phyloP scores from a whole-genome alignment of 148 eudicot genomes.

The Diospyros kaki region DNA sequence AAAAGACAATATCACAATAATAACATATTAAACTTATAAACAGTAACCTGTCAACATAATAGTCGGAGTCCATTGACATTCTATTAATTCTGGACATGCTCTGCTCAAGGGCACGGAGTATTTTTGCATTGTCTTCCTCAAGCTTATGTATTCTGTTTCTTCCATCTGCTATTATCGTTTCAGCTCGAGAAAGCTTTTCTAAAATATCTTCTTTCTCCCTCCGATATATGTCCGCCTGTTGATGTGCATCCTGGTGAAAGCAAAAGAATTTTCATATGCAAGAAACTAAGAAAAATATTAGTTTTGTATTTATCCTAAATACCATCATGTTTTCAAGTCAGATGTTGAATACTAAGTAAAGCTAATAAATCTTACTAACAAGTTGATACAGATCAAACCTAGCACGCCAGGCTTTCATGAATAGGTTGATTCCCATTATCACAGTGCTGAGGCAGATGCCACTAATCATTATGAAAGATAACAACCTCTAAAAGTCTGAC shows the following conservation, averaged over 20 bases:
- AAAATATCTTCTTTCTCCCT: slow-evolving; percentile 65
- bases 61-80: slow-evolving; percentile 97
- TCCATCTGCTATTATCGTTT: slow-evolving; percentile 51
- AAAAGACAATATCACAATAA: background rate
- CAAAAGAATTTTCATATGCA: slow-evolving; percentile 2
- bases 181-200: slow-evolving; percentile 59
- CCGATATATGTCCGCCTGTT: slow-evolving; percentile 50
- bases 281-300: background rate
- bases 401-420: too few species aligned
- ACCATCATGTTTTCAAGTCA: background rate
- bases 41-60: slow-evolving; percentile 84
- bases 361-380: too few species aligned
- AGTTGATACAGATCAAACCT: too few species aligned
- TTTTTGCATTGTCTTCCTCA: slow-evolving; percentile 86
- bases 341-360: too few species aligned
- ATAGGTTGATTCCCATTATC: too few species aligned
- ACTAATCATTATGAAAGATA: too few species aligned
- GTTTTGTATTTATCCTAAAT: background rate
- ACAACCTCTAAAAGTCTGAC: background rate
- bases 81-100: slow-evolving; percentile 98
- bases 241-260: slow-evolving; percentile 63
- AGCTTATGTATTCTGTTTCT: slow-evolving; percentile 77
- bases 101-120: slow-evolving; percentile 94
- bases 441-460: too few species aligned
- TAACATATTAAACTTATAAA: slow-evolving; percentile 2